These are phyloP conservation scores for Colletotrichum musae DNA, from an alignment of 2,329 filamentous ascomycete species.

Conservation along the genomic window DNA sequence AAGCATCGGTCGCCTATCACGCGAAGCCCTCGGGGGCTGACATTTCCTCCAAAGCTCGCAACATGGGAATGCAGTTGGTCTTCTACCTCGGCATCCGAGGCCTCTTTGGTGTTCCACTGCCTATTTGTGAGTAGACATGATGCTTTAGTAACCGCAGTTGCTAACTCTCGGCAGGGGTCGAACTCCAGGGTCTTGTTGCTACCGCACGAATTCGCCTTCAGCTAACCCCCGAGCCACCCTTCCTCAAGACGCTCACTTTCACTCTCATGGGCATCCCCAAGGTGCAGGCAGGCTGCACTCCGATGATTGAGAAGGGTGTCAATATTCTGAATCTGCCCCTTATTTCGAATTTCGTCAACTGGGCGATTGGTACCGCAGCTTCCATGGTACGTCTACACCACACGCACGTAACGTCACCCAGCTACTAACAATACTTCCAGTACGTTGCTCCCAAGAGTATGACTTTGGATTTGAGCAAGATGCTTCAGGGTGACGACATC, in stretches of 20 bases:
- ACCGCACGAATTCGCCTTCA: constrained; percentile 79
- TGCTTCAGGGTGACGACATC: constrained; percentile 92
- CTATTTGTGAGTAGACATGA: constrained; percentile 70
- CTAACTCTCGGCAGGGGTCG: constrained; percentile 71
- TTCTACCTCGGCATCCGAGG: constrained; percentile 95
- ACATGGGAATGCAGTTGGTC: constrained; percentile 78
- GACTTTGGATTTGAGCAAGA: constrained; percentile 90
- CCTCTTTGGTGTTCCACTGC: constrained; percentile 88
- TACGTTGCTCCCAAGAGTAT: constrained; percentile 96
- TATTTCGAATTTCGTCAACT: constrained; percentile 97
- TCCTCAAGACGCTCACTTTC: constrained; percentile 91
- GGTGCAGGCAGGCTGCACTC: constrained; percentile 89
- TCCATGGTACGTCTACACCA: constrained; percentile 67
- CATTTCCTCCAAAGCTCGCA: constrained; percentile 85
- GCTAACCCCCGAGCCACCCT: constrained; percentile 89
- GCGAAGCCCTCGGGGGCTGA: constrained; percentile 80
- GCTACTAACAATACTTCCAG: constrained; percentile 18
- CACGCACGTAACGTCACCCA: not conserved
- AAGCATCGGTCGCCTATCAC: constrained; percentile 83
- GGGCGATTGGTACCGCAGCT: constrained; percentile 88
- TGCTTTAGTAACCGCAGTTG: constrained; percentile 57
- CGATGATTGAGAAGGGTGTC: constrained; percentile 91
- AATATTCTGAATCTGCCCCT: constrained; percentile 93
- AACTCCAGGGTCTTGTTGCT: constrained; percentile 80
- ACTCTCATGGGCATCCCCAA: constrained; percentile 96